Base-by-base conservation (phyloP, 2,329 filamentous ascomycete species). In the Trichoderma atrobrunneum region DNA sequence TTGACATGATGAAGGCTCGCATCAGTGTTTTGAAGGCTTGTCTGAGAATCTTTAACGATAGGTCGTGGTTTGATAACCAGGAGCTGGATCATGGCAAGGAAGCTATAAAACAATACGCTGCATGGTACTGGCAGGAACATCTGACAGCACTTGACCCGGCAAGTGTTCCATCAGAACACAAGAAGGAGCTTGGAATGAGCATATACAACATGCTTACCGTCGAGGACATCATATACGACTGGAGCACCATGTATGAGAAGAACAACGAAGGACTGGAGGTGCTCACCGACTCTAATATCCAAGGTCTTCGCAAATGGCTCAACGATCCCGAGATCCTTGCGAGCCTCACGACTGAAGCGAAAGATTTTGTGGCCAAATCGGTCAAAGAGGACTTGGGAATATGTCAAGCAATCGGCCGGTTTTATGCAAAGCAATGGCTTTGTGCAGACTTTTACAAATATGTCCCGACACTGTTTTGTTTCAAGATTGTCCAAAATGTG, bases 41-140 rank as follows among this genome's bases (percentile, higher is more conserved):
- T 72, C 76, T 84, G 1, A 79, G 76, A 4, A 81, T 84, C n/a
- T 83, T 84, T n/a, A 80, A 78, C 3, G 77, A 83, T 21, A 75
- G 73, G 24, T 14, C 73, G 0, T 79, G 78, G 75, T 82, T 82
- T 36, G 73, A 78, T 4, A 75, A 73, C 10, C 72, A 76, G 4
- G 74, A 79, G 0, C 74, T 82, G 0, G 76, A 77, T 0, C 68
- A 74, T 18, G 78, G 79, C 0, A 77, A 76, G 2, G 74, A 79
- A 7, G 76, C 80, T 0, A 79, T 82, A 24, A 81, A 77, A 71
- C 80, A 82, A 59, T 84, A 84, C 43, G 82, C 83, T 0, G 82
- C 82, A 0, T 84, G 83, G 83, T 84, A 84, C 71, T 84, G 83
- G 83, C 83, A 83, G 64, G 82, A 84, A 43, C 83, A 84, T 73